Conservation (phyloP, 495 filamentous ascomycete genomes). For the Trichoderma gamsii region DNA sequence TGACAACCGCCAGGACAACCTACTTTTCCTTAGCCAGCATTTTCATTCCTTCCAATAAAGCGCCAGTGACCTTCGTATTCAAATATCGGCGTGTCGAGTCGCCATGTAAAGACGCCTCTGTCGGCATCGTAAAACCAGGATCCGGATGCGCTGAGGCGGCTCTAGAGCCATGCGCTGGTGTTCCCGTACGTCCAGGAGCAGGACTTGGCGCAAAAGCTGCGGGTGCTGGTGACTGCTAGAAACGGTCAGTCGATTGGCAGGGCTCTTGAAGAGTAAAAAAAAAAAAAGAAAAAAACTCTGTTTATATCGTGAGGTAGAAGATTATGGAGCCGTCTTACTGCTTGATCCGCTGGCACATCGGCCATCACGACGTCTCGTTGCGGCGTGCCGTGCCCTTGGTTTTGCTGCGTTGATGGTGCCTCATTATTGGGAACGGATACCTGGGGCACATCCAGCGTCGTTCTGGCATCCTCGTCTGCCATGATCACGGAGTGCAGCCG, state of each 20-base stretch:
- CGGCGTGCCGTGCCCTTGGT: background rate
- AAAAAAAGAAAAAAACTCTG: background rate
- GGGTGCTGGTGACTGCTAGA: constrained; percentile 17
- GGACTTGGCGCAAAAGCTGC: constrained; percentile 26
- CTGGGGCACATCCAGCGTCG: background rate
- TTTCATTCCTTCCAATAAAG: constrained; percentile 90
- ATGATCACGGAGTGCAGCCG: constrained; percentile 6
- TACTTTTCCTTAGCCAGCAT: constrained; percentile 74
- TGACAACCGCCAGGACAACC: constrained; percentile 29
- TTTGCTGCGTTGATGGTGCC: background rate
- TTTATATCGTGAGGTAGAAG: background rate
- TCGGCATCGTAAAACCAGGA: constrained; percentile 42
- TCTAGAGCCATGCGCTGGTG: constrained; percentile 30
- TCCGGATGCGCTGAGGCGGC: constrained; percentile 51
- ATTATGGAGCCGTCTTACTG: constrained; percentile 2
- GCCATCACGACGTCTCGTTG: constrained; percentile 15
- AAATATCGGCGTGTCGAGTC: constrained; percentile 83
- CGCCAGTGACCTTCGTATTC: constrained; percentile 79
- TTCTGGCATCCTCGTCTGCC: constrained; percentile 2
- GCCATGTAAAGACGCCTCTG: constrained; percentile 60
- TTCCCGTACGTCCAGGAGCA: constrained; percentile 37
- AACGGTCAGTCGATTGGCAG: background rate
- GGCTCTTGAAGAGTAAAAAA: background rate
- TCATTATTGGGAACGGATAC: background rate
- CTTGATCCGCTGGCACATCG: constrained; percentile 14